Percentiles rank a stretch among this genome's conserved stretches.
These are phyloP conservation scores for Trichoderma hamatum DNA, from an alignment of 2,329 filamentous ascomycete genomes.

Conservation along the genomic window DNA sequence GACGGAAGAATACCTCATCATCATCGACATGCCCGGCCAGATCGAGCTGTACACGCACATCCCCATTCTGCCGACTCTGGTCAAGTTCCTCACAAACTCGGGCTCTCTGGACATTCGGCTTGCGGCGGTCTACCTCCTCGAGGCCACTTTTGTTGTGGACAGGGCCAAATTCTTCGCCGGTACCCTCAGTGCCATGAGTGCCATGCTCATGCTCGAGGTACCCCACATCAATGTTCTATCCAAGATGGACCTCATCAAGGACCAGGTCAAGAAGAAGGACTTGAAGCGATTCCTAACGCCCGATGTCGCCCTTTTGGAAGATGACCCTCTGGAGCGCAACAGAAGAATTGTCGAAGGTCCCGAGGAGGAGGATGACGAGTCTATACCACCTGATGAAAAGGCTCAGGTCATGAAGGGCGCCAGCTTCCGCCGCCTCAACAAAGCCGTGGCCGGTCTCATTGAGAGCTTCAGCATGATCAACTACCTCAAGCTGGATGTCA, in stretches of 20 bases:
- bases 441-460: constrained; percentile 86
- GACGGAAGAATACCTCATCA: constrained; percentile 93
- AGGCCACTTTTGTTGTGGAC: constrained; percentile 94
- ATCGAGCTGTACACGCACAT: constrained; percentile 99
- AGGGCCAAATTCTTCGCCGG: constrained; percentile 97
- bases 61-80: constrained; percentile 82
- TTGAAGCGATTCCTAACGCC: constrained; percentile 89
- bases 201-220: constrained; percentile 98
- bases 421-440: constrained; percentile 81
- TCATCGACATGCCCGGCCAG: constrained; percentile 98
- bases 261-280: constrained; percentile 83
- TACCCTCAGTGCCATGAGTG: constrained; percentile 94
- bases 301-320: constrained; percentile 79
- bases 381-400: constrained; percentile 64
- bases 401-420: constrained; percentile 76
- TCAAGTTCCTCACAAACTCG: constrained; percentile 76
- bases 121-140: constrained; percentile 91
- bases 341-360: constrained; percentile 45
- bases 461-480: constrained; percentile 99
- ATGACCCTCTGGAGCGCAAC: constrained; percentile 64
- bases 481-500: constrained; percentile 85
- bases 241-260: constrained; percentile 97
- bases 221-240: constrained; percentile 95
- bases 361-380: constrained; percentile 52
- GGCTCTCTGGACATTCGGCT: constrained; percentile 87